Conservation (phyloP, 2,329 filamentous ascomycete genomes). For the Cryoendolithus antarcticus region DNA sequence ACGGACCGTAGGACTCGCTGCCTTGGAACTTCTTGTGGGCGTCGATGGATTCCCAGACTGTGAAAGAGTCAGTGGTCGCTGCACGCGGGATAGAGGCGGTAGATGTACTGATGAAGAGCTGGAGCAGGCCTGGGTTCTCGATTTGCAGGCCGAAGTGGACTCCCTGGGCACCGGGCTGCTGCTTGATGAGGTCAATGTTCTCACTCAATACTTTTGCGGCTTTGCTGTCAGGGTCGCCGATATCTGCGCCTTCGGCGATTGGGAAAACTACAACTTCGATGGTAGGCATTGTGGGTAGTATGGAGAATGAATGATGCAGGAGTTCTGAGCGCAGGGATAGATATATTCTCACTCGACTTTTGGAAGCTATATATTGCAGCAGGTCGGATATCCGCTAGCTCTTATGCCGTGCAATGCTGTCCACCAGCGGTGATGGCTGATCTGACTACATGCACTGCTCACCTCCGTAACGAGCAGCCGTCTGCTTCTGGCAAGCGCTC, state of each 20-base stretch:
- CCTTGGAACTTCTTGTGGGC: slow-evolving; percentile 30
- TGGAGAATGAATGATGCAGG: slow-evolving; percentile 1
- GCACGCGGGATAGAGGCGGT: neutral
- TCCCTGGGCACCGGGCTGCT: slow-evolving; percentile 25
- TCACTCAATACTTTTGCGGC: slow-evolving; percentile 22
- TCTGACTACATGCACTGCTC: too few species aligned
- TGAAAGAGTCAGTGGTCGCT: neutral
- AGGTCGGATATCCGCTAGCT: too few species aligned
- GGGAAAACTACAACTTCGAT: slow-evolving; percentile 30
- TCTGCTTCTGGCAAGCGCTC: too few species aligned
- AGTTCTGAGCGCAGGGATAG: slow-evolving; percentile 3
- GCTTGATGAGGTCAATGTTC: slow-evolving; percentile 22
- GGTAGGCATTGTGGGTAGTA: slow-evolving; percentile 15
- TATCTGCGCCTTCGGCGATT: slow-evolving; percentile 25
- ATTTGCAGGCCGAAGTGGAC: slow-evolving; percentile 26
- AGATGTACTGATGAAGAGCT: slow-evolving; percentile 30
- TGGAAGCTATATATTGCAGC: neutral
- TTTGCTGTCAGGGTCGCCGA: slow-evolving; percentile 18
- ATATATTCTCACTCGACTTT: slow-evolving; percentile 1
- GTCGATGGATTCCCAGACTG: slow-evolving; percentile 33
- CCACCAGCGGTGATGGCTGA: too few species aligned
- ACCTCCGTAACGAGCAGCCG: too few species aligned
- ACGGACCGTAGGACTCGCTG: slow-evolving; percentile 25
- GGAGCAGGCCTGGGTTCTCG: slow-evolving; percentile 26
- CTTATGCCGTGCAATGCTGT: too few species aligned